Conservation (phyloP, 805 yeast species). For the Lipomyces oligophaga region DNA sequence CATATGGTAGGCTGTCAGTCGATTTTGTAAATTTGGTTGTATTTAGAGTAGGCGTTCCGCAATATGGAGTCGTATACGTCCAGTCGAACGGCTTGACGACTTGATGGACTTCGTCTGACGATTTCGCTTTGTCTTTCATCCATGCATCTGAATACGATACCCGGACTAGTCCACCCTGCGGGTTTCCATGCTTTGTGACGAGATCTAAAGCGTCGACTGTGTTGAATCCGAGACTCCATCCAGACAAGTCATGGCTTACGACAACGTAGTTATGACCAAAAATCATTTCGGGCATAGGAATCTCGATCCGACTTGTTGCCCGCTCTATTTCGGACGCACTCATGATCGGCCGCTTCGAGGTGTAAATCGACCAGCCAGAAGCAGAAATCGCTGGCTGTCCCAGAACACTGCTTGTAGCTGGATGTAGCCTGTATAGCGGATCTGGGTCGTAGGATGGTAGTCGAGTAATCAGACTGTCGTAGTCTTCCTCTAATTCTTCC, state of each 20-base stretch:
- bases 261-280: conserved; percentile 77
- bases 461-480: no score
- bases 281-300: conserved; percentile 96
- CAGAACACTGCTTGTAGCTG: background rate
- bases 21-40: conserved; percentile 33
- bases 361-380: conserved; percentile 66
- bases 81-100: conserved; percentile 87
- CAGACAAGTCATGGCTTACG: conserved; percentile 45
- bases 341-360: conserved; percentile 72
- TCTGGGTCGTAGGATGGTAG: conserved; percentile 9
- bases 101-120: conserved; percentile 48
- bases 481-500: no score
- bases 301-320: conserved; percentile 55
- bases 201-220: conserved; percentile 68
- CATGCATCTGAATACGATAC: conserved; percentile 89
- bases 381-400: conserved; percentile 6
- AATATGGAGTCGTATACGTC: conserved; percentile 85
- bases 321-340: conserved; percentile 68
- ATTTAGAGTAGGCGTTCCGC: conserved; percentile 45
- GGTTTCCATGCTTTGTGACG: conserved; percentile 52
- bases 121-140: conserved; percentile 42
- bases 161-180: conserved; percentile 47
- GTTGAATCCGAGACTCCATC: conserved; percentile 59
- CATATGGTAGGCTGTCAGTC: conserved; percentile 56
- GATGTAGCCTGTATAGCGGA: conserved; percentile 3